These are phyloP conservation scores for Sungouiella thailandica DNA, from an alignment of 805 yeast species.

Conservation along the genomic window DNA sequence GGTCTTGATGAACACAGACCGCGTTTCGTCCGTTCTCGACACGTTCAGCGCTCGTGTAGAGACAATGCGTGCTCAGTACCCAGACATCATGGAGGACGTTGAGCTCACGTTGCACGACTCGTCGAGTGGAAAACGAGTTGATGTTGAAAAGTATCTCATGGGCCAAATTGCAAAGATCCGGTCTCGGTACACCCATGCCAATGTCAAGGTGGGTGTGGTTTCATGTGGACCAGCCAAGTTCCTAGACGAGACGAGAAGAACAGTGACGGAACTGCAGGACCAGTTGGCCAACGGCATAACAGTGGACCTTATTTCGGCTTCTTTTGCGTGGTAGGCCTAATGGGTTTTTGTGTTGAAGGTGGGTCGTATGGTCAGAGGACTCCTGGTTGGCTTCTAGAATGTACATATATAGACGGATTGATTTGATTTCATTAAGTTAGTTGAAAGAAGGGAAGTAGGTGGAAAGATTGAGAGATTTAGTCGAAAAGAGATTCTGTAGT, in stretches of 20 bases:
- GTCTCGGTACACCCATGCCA: not conserved
- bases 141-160: not conserved
- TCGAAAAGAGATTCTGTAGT: too few species aligned
- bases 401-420: too few species aligned
- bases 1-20: not conserved
- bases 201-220: not conserved
- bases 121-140: not conserved
- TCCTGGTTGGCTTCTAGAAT: too few species aligned
- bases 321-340: not conserved
- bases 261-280: not conserved
- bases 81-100: not conserved
- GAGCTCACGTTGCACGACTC: not conserved
- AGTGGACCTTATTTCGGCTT: not conserved
- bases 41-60: not conserved
- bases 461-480: too few species aligned
- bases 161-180: not conserved
- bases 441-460: too few species aligned
- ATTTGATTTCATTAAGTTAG: too few species aligned
- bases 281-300: not conserved
- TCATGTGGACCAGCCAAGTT: not conserved
- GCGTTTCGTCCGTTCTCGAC: not conserved
- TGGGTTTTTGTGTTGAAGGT: too few species aligned
- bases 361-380: too few species aligned
- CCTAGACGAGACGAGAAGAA: not conserved
- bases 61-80: not conserved